Evolutionary conservation across 805 yeast genomes (phyloP), one percentile per base, ranked within the genome.

Genomic region (Metschnikowia drakensbergensis): DNA sequence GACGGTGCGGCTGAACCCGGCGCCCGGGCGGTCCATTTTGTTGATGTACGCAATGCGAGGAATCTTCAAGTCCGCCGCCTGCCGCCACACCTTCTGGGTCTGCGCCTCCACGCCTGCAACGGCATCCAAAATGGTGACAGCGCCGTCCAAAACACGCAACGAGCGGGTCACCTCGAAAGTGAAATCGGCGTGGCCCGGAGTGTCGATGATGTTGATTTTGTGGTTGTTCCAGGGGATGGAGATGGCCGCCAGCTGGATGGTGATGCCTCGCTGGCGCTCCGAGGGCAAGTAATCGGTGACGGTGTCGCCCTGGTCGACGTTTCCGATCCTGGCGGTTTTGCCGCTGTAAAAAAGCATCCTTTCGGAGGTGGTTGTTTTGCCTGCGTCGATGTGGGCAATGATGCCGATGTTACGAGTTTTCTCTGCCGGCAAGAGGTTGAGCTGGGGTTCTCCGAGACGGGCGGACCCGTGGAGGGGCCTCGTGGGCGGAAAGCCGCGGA

Each of bases 31-130:
- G 68, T 94, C 99, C 98, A 94, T 91, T 65, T 94, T 94, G 66
- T 94, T 94, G 31, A 94, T 80, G 62, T 82, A 94, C 9, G 88
- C 83, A 9, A 94, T 71, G 43, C 81, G 77, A 0, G 99, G 98
- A 33, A 94, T 82, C 2, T 66, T 65, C 55, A 83, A 67, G 13
- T 76, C 77, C 22, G 69, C 71, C 1, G 97, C 91, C 65, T 91
- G 96, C 53, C 78, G 80, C 97, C 98, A 94, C 3, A 94, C 98
- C 61, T 90, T 92, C 63, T 91, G 97, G 0, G 99, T 92, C 66
- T 94, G 98, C 0, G 98, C 94, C 64, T 94, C 99, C 1, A 94
- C 99, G 9, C 99, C 99, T 2, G 97, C 97, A 6, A 92, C 98
- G 0, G 88, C 96, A 69, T 94, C 99, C 45, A 94, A 67, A 7